phyloP scores from a whole-genome alignment of 371 early-diverging fungal genomes.

The Mucor racemosus region DNA sequence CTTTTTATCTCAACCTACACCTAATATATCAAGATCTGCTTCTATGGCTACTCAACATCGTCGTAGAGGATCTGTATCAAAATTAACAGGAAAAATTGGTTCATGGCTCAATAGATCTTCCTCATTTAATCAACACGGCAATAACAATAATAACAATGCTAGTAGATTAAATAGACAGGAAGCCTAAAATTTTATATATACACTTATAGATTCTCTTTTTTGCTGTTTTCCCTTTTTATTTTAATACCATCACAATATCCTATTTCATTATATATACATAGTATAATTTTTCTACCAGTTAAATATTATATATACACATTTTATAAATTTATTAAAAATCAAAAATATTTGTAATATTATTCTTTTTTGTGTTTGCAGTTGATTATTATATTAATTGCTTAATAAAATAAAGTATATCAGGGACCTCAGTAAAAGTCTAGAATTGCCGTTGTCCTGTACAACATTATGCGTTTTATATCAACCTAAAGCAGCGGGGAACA shows the following conservation, averaged over 20 bases:
- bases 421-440: too few relatives aligned
- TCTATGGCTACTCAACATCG: slow-evolving; percentile 18
- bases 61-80: slow-evolving; percentile 27
- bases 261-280: too few relatives aligned
- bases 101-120: slow-evolving; percentile 34
- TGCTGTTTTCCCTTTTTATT: neutral
- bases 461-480: too few relatives aligned
- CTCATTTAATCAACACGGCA: slow-evolving; percentile 22
- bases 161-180: neutral
- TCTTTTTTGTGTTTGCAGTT: too few relatives aligned
- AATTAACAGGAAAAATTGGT: slow-evolving; percentile 31
- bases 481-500: too few relatives aligned
- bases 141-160: neutral
- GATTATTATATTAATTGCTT: too few relatives aligned
- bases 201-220: neutral
- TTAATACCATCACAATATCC: neutral
- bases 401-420: too few relatives aligned
- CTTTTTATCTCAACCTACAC: slow-evolving; percentile 15
- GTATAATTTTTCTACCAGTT: too few relatives aligned
- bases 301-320: too few relatives aligned
- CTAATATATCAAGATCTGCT: slow-evolving; percentile 21
- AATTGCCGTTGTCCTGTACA: too few relatives aligned
- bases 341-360: too few relatives aligned
- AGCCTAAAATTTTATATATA: slow-evolving; percentile 6
- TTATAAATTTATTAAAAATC: too few relatives aligned